Evolutionary conservation across 495 filamentous ascomycete genomes (phyloP), one percentile per base, ranked within the genome.

Genomic region (Achaetomiella virescens): DNA sequence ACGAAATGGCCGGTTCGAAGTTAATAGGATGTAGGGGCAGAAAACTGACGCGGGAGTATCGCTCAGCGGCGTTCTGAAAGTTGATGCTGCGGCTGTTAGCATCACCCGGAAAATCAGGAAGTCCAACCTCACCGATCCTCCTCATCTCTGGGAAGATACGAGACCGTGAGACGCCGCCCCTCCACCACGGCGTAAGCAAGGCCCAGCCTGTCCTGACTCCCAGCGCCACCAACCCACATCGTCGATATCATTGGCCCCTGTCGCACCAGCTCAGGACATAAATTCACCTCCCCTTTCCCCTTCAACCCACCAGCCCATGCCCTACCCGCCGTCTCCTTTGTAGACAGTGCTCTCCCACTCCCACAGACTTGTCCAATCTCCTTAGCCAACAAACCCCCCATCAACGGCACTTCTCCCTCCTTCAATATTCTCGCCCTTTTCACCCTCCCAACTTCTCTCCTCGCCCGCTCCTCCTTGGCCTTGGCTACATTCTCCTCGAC

Each of bases 211-310:
- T 53, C 52, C 44, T 41, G 56, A 15, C 48, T 12, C 17, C 64
- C 66, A 7, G 57, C 22, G 1, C 60, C 61, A 6, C 47, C 56
- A 1, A 75, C 59, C 53, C 60, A 65, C 57, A 75, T 63, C 0
- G 24, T 24, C 38, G 56, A 48, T 18, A 55, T 11, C 27, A 33
- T n/a, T 10, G 40, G 36, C 18, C 17, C 10, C 48, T 47, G 36
- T 37, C 36, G 6, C 40, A 2, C 37, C 11, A 12, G 14, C 14
- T 35, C 18, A 14, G 46, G 41, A 43, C 37, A 51, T 8, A 54
- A 37, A 12, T 21, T 42, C 4, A 65, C 42, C 14, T n/a, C 27
- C 10, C 63, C 66, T 45, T 59, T 64, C n/a, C 25, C 38, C 48
- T 24, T 49, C 31, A 68, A 25, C n/a, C 66, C 59, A 8, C 36